These are phyloP conservation scores for Amphibolis antarctica DNA, from an alignment of 106 monocot species.

Conservation along the genomic window DNA sequence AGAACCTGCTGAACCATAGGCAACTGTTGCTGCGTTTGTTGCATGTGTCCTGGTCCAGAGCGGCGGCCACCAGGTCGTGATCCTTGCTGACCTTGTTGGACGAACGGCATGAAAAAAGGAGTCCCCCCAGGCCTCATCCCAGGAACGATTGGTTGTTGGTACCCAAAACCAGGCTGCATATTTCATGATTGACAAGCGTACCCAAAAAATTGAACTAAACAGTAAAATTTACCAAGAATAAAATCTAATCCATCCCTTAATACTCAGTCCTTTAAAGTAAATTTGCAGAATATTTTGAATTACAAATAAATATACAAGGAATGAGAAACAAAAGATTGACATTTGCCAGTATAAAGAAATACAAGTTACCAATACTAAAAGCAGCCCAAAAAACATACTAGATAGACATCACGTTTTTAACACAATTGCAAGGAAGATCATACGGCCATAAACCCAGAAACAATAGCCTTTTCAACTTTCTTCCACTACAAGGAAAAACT, in stretches of 20 bases:
- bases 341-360: not conserved
- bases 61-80: constrained; percentile 64
- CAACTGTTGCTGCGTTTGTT: constrained; percentile 64
- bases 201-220: not conserved
- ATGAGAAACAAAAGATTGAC: too few relatives aligned
- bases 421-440: not conserved
- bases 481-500: too few relatives aligned
- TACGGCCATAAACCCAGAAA: too few relatives aligned
- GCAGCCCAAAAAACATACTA: not conserved
- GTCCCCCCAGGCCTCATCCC: constrained; percentile 84
- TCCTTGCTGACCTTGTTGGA: constrained; percentile 71
- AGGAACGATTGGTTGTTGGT: constrained; percentile 76
- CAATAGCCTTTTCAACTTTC: too few relatives aligned
- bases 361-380: not conserved
- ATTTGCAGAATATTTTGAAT: too few relatives aligned
- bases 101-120: constrained; percentile 63
- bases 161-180: constrained; percentile 75
- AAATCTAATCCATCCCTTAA: too few relatives aligned
- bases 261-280: too few relatives aligned
- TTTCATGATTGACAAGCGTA: not conserved
- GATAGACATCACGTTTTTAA: not conserved
- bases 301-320: too few relatives aligned
- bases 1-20: constrained; percentile 65
- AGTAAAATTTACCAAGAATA: not conserved
- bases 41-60: constrained; percentile 46